Percentiles rank a stretch among this genome's conserved stretches.
These are phyloP conservation scores for Quercus alba DNA, from an alignment of 306 rosid genomes.

Conservation along the genomic window DNA sequence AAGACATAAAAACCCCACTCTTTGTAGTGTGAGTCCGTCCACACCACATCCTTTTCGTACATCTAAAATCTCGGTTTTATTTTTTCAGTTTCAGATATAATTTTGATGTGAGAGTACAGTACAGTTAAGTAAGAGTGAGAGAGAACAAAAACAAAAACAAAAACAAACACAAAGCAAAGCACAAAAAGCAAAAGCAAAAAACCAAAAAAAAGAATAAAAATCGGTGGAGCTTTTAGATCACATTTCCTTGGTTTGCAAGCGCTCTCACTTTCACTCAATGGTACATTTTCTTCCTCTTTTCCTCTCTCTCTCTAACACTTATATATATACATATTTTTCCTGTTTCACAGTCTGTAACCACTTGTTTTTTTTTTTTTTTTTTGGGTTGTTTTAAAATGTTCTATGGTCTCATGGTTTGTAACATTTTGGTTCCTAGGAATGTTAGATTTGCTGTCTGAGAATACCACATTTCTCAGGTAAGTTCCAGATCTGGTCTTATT, in stretches of 20 bases:
- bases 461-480: conserved; percentile 50
- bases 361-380: neutral
- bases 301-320: neutral
- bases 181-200: too few species aligned
- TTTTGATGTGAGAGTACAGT: neutral
- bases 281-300: conserved; percentile 31
- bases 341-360: neutral
- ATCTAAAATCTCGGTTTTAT: neutral
- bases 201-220: conserved; percentile 6
- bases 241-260: conserved; percentile 30
- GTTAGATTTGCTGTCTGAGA: conserved; percentile 50
- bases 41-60: neutral
- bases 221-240: conserved; percentile 49
- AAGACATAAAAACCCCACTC: neutral
- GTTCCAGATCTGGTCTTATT: conserved; percentile 56
- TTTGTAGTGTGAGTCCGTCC: neutral
- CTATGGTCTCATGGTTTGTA: conserved; percentile 28
- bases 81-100: neutral
- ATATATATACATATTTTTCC: conserved; percentile 9
- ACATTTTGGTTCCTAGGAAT: conserved; percentile 43
- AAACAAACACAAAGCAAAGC: conserved; percentile 15
- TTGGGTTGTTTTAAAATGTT: neutral
- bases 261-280: conserved; percentile 31
- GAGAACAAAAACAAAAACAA: conserved; percentile 8
- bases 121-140: conserved; percentile 13